Conservation (phyloP, 768 basidiomycete genomes). For the Serendipita indica region DNA sequence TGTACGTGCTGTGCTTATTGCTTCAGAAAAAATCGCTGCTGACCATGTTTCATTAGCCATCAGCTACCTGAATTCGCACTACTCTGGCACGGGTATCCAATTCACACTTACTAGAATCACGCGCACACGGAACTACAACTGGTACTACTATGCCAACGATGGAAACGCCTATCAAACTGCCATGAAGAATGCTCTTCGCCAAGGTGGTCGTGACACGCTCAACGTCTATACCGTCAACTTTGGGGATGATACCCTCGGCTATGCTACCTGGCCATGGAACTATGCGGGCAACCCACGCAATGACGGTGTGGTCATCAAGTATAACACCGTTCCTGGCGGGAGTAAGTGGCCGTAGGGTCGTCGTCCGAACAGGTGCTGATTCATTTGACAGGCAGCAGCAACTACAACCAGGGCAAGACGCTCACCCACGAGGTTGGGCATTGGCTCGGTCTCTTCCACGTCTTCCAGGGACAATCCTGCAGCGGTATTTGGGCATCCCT, state of each 20-base stretch:
- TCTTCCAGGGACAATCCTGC: constrained; percentile 26
- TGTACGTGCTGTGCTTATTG: neutral
- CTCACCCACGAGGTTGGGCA: constrained; percentile 28
- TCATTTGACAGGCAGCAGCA: neutral
- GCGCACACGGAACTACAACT: constrained; percentile 16
- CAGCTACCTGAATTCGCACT: constrained; percentile 14
- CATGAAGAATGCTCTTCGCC: constrained; percentile 27
- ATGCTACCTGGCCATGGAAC: constrained; percentile 25
- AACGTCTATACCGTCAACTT: constrained; percentile 25
- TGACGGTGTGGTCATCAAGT: constrained; percentile 28
- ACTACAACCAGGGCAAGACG: constrained; percentile 16
- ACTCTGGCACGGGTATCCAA: constrained; percentile 14
- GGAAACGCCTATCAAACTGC: constrained; percentile 21
- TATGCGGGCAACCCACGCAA: constrained; percentile 20
- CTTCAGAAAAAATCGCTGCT: neutral
- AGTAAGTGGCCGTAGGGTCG: neutral
- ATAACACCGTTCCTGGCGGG: constrained; percentile 24
- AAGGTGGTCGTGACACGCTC: constrained; percentile 18
- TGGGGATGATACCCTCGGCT: constrained; percentile 22
- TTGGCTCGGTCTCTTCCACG: constrained; percentile 28
- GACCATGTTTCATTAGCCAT: constrained; percentile 10
- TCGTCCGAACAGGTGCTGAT: neutral
- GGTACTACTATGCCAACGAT: constrained; percentile 19
- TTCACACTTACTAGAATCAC: constrained; percentile 16
- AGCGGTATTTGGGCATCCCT: no score